Evolutionary conservation across 768 basidiomycete genomes (phyloP), one percentile per base, ranked within the genome.

Genomic region (Rhizopogon roseolus): DNA sequence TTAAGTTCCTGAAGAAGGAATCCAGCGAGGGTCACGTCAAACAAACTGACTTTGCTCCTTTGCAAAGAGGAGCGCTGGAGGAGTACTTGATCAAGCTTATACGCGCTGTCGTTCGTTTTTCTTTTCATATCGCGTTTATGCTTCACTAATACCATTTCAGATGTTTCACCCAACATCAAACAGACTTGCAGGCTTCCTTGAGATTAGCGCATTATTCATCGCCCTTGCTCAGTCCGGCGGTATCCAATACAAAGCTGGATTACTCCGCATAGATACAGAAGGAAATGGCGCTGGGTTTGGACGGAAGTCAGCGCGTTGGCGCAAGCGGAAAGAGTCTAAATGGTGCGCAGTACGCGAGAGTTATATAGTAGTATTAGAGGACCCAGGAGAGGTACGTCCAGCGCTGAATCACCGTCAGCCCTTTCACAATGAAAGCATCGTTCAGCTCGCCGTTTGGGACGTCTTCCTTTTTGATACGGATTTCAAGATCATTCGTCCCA

Each of bases 151-250:
- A 49, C 41, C 28, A 25, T 41, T 29, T 48, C 8, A 96, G 94
- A 97, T 98, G 90, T 97, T 96, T 70, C 92, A 94, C 62, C 92
- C 95, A 1, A 84, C 93, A 19, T 81, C 92, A 1, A 98, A 98
- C 63, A 84, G 95, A 34, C 72, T 99, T 0, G 85, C 87, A 40
- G 85, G 85, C 5, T 99, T 98, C 70, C 79, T 99, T 44, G 97
- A 99, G 68, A 79, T 98, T 41, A 94, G 90, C 41, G 85, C 95
- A 1, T 74, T 98, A 27, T 95, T 88, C 8, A 81, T 98, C 54
- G 66, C 81, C 9, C 79, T 94, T 17, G 91, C 94, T 0, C 80
- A 80, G 49, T 79, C 82, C 1, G 95, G 94, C 9, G 93, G 94
- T 6, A 73, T 81, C 22, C 96, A 98, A 64, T 88, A 88, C 60